Percentiles rank a stretch among this genome's conserved stretches.
phyloP scores from a whole-genome alignment of 371 early-diverging fungal species.

The Lichtheimia corymbifera region DNA sequence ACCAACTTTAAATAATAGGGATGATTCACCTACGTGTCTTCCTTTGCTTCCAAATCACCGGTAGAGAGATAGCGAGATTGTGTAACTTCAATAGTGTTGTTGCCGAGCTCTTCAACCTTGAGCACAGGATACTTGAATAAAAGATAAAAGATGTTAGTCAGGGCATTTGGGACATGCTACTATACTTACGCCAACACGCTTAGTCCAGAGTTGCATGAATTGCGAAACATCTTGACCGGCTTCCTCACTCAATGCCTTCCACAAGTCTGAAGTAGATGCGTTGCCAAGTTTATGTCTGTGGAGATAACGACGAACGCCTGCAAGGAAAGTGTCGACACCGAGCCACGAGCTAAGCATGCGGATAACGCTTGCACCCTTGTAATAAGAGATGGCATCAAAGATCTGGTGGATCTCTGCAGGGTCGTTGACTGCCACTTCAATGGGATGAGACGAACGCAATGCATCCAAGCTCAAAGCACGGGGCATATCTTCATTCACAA shows the following conservation, averaged over 20 bases:
- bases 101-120: constrained; percentile 51
- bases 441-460: constrained; percentile 80
- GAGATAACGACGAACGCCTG: constrained; percentile 81
- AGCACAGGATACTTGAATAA: constrained; percentile 69
- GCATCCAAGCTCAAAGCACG: constrained; percentile 76
- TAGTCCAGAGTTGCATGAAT: constrained; percentile 86
- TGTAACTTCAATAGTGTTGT: constrained; percentile 55
- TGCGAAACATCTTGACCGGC: constrained; percentile 71
- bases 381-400: constrained; percentile 80
- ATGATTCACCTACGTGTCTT: constrained; percentile 46
- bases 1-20: constrained; percentile 38
- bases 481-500: constrained; percentile 75
- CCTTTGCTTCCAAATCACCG: constrained; percentile 67
- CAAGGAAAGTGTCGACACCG: constrained; percentile 58
- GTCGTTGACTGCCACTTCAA: constrained; percentile 82
- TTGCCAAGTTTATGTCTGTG: constrained; percentile 77
- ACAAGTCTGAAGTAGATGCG: constrained; percentile 83
- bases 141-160: background rate
- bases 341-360: constrained; percentile 80
- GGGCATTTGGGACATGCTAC: background rate
- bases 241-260: constrained; percentile 73
- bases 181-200: constrained; percentile 69
- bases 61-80: constrained; percentile 80
- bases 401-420: constrained; percentile 78
- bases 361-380: constrained; percentile 91